phyloP scores from a whole-genome alignment of 352 stramenopile species.

The Phytopythium ostracodes region DNA sequence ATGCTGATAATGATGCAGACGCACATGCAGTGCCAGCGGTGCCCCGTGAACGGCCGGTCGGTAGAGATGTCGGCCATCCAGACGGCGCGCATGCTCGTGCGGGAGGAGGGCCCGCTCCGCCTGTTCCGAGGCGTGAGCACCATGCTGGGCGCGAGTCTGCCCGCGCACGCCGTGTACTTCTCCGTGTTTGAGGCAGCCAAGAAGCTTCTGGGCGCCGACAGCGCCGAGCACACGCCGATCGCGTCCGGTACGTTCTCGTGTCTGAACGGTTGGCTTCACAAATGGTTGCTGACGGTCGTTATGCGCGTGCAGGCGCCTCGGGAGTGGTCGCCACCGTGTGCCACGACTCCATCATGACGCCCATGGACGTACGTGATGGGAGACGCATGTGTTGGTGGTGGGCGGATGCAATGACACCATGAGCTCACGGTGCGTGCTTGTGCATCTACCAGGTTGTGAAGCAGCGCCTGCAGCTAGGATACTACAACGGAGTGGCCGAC shows the following conservation, averaged over 20 bases:
- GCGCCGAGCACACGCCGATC: slow-evolving; percentile 60
- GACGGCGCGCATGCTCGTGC: slow-evolving; percentile 56
- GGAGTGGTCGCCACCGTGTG: slow-evolving; percentile 93
- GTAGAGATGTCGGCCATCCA: slow-evolving; percentile 54
- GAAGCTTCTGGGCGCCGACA: slow-evolving; percentile 71
- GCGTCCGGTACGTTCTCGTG: slow-evolving; percentile 31
- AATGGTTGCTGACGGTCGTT: slow-evolving; percentile 12
- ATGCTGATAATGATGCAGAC: slow-evolving; percentile 81
- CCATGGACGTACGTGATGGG: slow-evolving; percentile 88
- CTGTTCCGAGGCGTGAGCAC: slow-evolving; percentile 97
- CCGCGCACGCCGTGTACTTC: slow-evolving; percentile 94
- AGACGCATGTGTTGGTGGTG: too few relatives aligned
- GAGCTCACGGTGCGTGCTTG: background rate
- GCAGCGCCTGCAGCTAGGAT: slow-evolving; percentile 98
- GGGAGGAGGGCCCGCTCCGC: slow-evolving; percentile 66
- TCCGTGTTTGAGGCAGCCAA: slow-evolving; percentile 92
- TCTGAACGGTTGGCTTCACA: background rate
- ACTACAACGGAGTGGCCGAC: slow-evolving; percentile 93
- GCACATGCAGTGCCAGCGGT: slow-evolving; percentile 93
- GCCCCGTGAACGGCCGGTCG: slow-evolving; percentile 58
- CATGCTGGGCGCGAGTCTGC: slow-evolving; percentile 97
- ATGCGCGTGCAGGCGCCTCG: slow-evolving; percentile 50
- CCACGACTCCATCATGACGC: slow-evolving; percentile 99
- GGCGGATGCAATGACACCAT: slow-evolving; percentile 1
- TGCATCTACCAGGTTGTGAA: slow-evolving; percentile 90